Percentiles rank a stretch among this genome's conserved stretches.
Conservation (phyloP, 2,329 filamentous ascomycete genomes). For the Spiromastix sp. region DNA sequence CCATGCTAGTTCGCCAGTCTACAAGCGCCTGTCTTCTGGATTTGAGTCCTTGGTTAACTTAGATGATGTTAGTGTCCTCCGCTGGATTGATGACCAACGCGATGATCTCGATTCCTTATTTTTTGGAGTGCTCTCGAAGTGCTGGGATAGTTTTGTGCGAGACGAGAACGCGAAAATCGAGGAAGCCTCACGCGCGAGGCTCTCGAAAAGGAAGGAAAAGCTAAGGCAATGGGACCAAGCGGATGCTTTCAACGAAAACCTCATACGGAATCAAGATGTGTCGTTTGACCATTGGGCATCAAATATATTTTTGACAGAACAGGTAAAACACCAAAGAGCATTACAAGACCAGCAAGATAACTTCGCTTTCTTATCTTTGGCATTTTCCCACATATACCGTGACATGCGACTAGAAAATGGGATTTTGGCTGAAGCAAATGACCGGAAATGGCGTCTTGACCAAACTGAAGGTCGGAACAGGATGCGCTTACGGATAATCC, state of each 20-base stretch:
- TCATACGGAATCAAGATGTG: slow-evolving; percentile 71
- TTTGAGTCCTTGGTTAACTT: slow-evolving; percentile 79
- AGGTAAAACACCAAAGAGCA: slow-evolving; percentile 79
- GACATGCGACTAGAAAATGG: slow-evolving; percentile 71
- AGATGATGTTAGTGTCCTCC: slow-evolving; percentile 78
- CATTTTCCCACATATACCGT: slow-evolving; percentile 67
- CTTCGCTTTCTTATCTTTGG: slow-evolving; percentile 61
- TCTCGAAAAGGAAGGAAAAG: slow-evolving; percentile 69
- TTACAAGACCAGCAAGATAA: slow-evolving; percentile 93
- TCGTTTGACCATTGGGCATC: slow-evolving; percentile 87
- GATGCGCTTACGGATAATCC: slow-evolving; percentile 80
- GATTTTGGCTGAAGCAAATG: slow-evolving; percentile 57
- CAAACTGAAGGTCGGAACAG: slow-evolving; percentile 91
- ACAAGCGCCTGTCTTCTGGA: slow-evolving; percentile 59
- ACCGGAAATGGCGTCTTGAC: slow-evolving; percentile 81
- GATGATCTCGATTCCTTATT: slow-evolving; percentile 72
- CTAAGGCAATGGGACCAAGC: slow-evolving; percentile 71
- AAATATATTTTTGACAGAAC: slow-evolving; percentile 87
- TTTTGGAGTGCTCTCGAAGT: slow-evolving; percentile 65
- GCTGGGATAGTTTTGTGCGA: slow-evolving; percentile 80
- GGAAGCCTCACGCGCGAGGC: slow-evolving; percentile 60
- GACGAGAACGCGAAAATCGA: slow-evolving; percentile 71
- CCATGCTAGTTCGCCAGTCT: slow-evolving; percentile 59
- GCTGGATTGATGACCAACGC: slow-evolving; percentile 78
- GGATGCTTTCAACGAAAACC: slow-evolving; percentile 56